Evolutionary conservation across 176 grass and related monocot genomes (phyloP).

Genomic region (Dendrocalamus sinicus): DNA sequence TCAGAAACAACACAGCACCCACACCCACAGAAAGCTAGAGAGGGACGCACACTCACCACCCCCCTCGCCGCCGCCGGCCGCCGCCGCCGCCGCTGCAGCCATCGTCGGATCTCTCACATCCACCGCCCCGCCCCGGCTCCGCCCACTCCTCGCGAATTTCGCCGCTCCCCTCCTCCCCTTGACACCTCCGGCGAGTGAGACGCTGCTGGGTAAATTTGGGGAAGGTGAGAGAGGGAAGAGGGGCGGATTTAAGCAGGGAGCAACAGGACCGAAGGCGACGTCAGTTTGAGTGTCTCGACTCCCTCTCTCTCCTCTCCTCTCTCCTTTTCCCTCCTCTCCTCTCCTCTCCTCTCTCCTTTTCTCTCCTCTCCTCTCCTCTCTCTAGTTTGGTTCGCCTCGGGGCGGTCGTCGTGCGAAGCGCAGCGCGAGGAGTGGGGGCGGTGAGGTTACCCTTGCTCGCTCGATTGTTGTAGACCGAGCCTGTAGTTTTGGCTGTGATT

Average conservation of each 20-base stretch:
- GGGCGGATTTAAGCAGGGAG: conserved; percentile 21
- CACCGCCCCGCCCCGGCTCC: not conserved
- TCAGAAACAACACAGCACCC: not conserved
- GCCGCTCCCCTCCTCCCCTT: not conserved
- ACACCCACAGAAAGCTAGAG: not conserved
- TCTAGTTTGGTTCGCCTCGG: conserved; percentile 25
- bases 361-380: not conserved
- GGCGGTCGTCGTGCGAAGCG: not conserved
- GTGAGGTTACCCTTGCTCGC: conserved; percentile 15
- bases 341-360: not conserved
- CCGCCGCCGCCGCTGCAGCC: not conserved
- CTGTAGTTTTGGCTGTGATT: too few relatives aligned
- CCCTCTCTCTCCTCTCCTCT: not conserved
- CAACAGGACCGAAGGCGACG: conserved; percentile 35
- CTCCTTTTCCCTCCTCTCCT: not conserved
- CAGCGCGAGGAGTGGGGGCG: not conserved
- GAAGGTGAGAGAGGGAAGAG: too few relatives aligned
- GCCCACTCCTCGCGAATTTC: not conserved
- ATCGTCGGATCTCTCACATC: conserved; percentile 44
- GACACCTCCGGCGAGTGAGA: not conserved
- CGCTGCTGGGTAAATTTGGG: not conserved
- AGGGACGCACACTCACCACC: not conserved
- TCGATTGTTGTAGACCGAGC: too few relatives aligned
- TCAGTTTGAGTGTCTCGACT: conserved; percentile 36
- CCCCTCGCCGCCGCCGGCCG: not conserved